Conservation (phyloP, 305 asterid genomes). For the Fraxinus velutina region DNA sequence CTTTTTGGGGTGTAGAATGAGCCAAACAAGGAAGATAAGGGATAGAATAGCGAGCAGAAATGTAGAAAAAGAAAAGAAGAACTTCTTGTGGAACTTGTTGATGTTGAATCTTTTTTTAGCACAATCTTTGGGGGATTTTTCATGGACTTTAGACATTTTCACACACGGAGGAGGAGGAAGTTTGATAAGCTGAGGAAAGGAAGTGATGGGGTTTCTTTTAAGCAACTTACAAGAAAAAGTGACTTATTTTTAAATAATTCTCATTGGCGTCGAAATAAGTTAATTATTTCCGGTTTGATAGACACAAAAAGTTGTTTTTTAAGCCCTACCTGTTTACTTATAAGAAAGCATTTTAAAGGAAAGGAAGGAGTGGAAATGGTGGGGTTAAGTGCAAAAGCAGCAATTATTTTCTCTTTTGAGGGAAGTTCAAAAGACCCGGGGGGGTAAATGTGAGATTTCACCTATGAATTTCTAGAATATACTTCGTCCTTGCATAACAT, state of each 20-base stretch:
- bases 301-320: background rate
- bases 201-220: constrained; percentile 25
- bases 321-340: background rate
- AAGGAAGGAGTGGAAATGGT: constrained; percentile 24
- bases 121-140: constrained; percentile 80
- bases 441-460: background rate
- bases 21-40: constrained; percentile 62
- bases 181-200: constrained; percentile 34
- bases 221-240: background rate
- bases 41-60: constrained; percentile 55
- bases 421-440: background rate
- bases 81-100: constrained; percentile 51
- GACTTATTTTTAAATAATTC: background rate
- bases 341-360: background rate
- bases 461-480: background rate
- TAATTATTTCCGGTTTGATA: background rate
- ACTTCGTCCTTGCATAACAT: background rate
- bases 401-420: constrained; percentile 29
- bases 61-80: constrained; percentile 44
- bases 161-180: constrained; percentile 21
- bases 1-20: constrained; percentile 71
- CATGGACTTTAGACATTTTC: constrained; percentile 68
- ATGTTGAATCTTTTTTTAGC: constrained; percentile 38
- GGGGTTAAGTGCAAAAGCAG: constrained; percentile 17
- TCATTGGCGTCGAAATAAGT: background rate